Base-by-base conservation (phyloP, 768 basidiomycete genomes). In the Boletus sp. region DNA sequence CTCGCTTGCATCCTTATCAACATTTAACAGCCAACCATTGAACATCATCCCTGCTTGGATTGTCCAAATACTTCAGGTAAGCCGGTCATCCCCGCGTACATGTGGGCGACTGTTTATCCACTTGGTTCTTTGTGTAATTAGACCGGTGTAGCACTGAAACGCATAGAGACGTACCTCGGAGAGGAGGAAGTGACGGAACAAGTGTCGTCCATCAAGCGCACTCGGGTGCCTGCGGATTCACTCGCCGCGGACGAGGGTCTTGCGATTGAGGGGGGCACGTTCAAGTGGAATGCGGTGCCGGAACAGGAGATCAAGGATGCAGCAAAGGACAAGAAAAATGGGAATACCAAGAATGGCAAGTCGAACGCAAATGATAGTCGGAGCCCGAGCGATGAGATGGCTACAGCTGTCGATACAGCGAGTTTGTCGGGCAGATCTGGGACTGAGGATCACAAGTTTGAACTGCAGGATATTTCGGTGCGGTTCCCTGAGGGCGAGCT, bases 31-130 rank as follows among this genome's bases (percentile, higher is more conserved):
- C 32, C 67, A 76, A 19, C 92, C 93, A 0, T 73, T 94, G 43
- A 90, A 90, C 61, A 79, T 89, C 29, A 84, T 96, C 45, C 93
- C 93, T 0, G 75, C 82, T 8, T 93, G 83, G 78, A 82, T 89
- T 43, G 87, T 94, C 8, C 83, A 89, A 45, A 75, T 93, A 23
- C 76, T 93, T 3, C 87, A 89, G 66, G 75, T 69, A 49, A 51
- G 56, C 4, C 14, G 7, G 33, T 39, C 7, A 25, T 21, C 19
- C 7, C 7, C 10, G 9, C 21, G 29, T 21, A 9, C 21, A 29
- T 6, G 11, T 3, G 1, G n/a, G 35, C n/a, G 10, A 0, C 10
- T 3, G 1, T 9, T 47, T 13, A 25, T 44, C 35, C 17, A 32
- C 10, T 39, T 13, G n/a, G 25, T 42, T 47, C 13, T 46, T 43